These are phyloP conservation scores for Neurospora sp. DNA, from an alignment of 495 filamentous ascomycete genomes.

Conservation along the genomic window DNA sequence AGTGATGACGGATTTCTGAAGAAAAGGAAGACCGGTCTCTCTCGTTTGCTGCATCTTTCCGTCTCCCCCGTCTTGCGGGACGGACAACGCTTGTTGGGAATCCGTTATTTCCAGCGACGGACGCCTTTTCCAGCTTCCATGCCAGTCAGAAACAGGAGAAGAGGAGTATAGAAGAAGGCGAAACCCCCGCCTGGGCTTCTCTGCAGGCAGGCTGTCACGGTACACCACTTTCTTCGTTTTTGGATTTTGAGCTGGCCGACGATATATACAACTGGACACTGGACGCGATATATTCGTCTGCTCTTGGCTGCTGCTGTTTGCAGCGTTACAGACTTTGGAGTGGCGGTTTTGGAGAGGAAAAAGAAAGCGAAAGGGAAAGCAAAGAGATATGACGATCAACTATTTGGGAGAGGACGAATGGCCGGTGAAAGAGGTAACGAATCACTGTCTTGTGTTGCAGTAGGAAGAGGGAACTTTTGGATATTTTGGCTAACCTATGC, in stretches of 20 bases:
- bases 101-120: not conserved
- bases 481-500: not conserved
- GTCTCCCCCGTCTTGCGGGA: not conserved
- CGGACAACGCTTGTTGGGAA: not conserved
- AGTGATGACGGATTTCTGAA: not conserved
- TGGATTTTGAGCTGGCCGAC: not conserved
- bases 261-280: not conserved
- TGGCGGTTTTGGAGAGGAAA: too few species aligned
- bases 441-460: too few species aligned
- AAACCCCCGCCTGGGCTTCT: not conserved
- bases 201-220: not conserved
- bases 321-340: too few species aligned
- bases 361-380: constrained; percentile 27
- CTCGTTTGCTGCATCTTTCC: not conserved
- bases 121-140: not conserved
- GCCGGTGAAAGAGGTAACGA: constrained; percentile 51
- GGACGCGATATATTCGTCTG: not conserved
- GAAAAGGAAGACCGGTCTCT: not conserved
- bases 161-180: not conserved
- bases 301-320: not conserved
- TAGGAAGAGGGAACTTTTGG: too few species aligned
- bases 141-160: not conserved
- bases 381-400: constrained; percentile 19
- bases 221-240: not conserved
- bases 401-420: constrained; percentile 24